Conservation (phyloP, 768 basidiomycete species). For the Tylopilus felleus region DNA sequence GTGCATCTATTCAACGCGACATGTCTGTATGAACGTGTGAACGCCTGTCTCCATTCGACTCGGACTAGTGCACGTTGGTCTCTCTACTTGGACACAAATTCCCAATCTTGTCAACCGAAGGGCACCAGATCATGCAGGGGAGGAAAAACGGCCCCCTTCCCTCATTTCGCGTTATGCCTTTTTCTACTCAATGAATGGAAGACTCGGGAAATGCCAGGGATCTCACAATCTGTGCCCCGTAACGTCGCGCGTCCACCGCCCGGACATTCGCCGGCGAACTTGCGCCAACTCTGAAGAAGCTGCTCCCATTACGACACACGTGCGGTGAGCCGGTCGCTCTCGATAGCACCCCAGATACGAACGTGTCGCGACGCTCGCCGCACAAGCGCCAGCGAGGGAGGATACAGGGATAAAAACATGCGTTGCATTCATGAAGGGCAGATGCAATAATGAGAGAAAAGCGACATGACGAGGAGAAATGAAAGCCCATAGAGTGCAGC, state of each 20-base stretch:
- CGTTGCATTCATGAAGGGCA: conserved; percentile 24
- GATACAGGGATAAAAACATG: conserved; percentile 25
- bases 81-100: background rate
- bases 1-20: background rate
- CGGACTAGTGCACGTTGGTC: background rate
- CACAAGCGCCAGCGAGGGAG: conserved; percentile 7
- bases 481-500: conserved; percentile 22
- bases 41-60: background rate
- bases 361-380: conserved; percentile 5
- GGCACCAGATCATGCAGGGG: background rate
- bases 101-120: background rate
- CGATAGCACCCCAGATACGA: conserved; percentile 1
- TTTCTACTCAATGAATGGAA: background rate
- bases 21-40: conserved; percentile 3
- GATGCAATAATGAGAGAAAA: conserved; percentile 12
- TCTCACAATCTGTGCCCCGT: background rate
- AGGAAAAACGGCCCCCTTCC: background rate
- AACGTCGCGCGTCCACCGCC: background rate
- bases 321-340: background rate
- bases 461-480: conserved; percentile 1
- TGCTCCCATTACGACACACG: background rate
- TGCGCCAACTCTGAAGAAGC: background rate
- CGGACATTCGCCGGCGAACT: background rate
- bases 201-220: conserved; percentile 17
- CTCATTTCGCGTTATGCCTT: conserved; percentile 4